Base-by-base conservation (phyloP, 1,284 basidiomycete genomes). In the Cryptococcus sp. region DNA sequence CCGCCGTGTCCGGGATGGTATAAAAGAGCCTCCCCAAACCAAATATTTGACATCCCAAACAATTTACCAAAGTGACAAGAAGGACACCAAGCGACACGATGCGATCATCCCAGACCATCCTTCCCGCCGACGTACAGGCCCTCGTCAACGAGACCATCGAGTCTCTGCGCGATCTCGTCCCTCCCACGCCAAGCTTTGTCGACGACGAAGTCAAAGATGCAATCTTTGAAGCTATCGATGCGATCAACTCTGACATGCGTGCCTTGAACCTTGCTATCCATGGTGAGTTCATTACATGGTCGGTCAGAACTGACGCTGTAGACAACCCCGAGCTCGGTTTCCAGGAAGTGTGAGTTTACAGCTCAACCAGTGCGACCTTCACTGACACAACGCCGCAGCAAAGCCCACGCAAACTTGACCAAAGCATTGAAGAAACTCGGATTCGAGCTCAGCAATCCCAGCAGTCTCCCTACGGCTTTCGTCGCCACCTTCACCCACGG, bases 251-350 rank as follows among this genome's bases (percentile, higher is more conserved):
- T 0, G 83, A 85, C 53, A 76, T 89, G 56, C 79, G 86, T 49
- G 73, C 73, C 46, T 75, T 89, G 19, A 89, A 86, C 69, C 72
- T 88, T 25, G 84, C 87, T 66, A 88, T 90, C 20, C 87, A 87
- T 66, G 82, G 62, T 67, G 39, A 4, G 57, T 51, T 41, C 13
- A 3, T 20, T 5, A 48, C 45, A 3, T 7, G 26, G n/a, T 47
- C 41, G n/a, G 1, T 29, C 46, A 22, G 15, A 26, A n/a, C 5
- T 34, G 10, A 20, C 29, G 22, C 26, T 17, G 0, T 50, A 69
- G 68, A 68, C 23, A 57, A 69, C 51, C 68, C 69, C 3, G 69
- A 72, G 54, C 55, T 69, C 20, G 55, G 55, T 1, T 72, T 72
- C 46, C 51, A 69, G 47, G 69, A 72, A 48, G 54, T 64, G 67